These are phyloP conservation scores for Phytophthora pseudosyringae DNA, from an alignment of 352 stramenopile genomes.

Conservation along the genomic window DNA sequence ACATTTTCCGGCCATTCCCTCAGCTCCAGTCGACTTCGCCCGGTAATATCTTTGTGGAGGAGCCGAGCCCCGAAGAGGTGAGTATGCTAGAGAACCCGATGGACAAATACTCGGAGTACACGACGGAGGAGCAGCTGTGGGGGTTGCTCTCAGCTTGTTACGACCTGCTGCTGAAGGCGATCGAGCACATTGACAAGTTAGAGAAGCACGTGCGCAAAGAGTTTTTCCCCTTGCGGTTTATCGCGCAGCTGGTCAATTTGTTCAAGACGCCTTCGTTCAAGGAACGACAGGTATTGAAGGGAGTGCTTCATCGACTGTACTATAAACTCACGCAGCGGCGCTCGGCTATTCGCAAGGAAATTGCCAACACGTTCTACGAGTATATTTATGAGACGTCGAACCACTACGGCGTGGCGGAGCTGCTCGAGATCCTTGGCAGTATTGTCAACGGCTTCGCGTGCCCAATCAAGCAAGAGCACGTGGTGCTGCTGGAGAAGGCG, in stretches of 20 bases:
- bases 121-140: constrained; percentile 83
- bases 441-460: constrained; percentile 92
- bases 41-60: constrained; percentile 86
- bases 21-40: constrained; percentile 55
- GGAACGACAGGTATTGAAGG: constrained; percentile 87
- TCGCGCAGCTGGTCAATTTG: constrained; percentile 80
- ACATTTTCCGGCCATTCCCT: constrained; percentile 85
- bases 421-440: constrained; percentile 88
- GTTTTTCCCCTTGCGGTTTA: constrained; percentile 84
- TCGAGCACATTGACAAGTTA: constrained; percentile 90
- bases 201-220: constrained; percentile 89
- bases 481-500: constrained; percentile 83
- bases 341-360: constrained; percentile 88
- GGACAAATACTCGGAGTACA: constrained; percentile 88
- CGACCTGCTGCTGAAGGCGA: constrained; percentile 83
- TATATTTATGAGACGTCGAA: constrained; percentile 94
- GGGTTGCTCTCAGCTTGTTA: constrained; percentile 82
- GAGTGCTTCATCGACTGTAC: constrained; percentile 88
- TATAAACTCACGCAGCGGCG: constrained; percentile 91
- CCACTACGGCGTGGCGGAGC: constrained; percentile 88
- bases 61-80: constrained; percentile 68
- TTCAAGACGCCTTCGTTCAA: constrained; percentile 91
- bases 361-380: constrained; percentile 90
- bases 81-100: constrained; percentile 71
- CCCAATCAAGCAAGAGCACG: constrained; percentile 90